A percentile compares a stretch with the other conserved stretches of the same genome.
Conservation (phyloP, 2,329 filamentous ascomycete genomes). For the Penicillium verrucosum region DNA sequence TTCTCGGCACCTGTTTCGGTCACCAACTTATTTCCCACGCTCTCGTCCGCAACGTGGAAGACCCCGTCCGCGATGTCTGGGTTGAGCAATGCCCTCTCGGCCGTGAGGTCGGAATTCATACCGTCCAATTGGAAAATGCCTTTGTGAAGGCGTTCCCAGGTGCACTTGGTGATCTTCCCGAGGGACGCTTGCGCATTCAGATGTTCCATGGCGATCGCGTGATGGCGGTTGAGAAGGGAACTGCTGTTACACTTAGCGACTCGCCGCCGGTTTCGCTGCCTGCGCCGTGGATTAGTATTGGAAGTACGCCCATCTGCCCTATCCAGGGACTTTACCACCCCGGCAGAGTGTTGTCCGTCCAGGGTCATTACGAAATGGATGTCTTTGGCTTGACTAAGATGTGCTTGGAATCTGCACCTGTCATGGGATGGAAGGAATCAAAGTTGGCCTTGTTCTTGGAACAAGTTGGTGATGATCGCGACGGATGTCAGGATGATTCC, state of each 20-base stretch:
- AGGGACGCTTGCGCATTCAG: slow-evolving; percentile 21
- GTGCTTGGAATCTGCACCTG: slow-evolving; percentile 22
- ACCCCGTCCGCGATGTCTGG: slow-evolving; percentile 20
- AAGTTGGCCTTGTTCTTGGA: slow-evolving; percentile 24
- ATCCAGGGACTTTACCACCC: slow-evolving; percentile 26
- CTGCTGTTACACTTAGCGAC: slow-evolving; percentile 14
- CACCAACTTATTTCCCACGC: slow-evolving; percentile 30
- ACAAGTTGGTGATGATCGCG: slow-evolving; percentile 21
- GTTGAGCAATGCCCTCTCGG: slow-evolving; percentile 26
- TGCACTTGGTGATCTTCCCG: slow-evolving; percentile 14
- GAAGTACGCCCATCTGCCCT: slow-evolving; percentile 24
- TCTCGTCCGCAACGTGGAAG: slow-evolving; percentile 18
- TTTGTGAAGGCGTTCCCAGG: slow-evolving; percentile 17
- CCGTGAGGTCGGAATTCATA: slow-evolving; percentile 23
- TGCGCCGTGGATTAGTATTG: slow-evolving; percentile 26
- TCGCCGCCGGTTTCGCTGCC: slow-evolving; percentile 22
- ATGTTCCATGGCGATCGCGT: slow-evolving; percentile 27
- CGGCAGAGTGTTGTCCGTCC: slow-evolving; percentile 21
- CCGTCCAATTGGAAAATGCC: slow-evolving; percentile 17
- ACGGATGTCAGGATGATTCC: slow-evolving; percentile 20
- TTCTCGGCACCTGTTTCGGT: slow-evolving; percentile 37
- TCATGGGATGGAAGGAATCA: slow-evolving; percentile 24
- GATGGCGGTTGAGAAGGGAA: slow-evolving; percentile 24
- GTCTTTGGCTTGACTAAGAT: slow-evolving; percentile 24
- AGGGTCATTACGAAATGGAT: slow-evolving; percentile 28